Percentiles rank a stretch among this genome's conserved stretches.
Evolutionary conservation across 768 basidiomycete species (phyloP).

Genomic region (Lentinula aciculospora): DNA sequence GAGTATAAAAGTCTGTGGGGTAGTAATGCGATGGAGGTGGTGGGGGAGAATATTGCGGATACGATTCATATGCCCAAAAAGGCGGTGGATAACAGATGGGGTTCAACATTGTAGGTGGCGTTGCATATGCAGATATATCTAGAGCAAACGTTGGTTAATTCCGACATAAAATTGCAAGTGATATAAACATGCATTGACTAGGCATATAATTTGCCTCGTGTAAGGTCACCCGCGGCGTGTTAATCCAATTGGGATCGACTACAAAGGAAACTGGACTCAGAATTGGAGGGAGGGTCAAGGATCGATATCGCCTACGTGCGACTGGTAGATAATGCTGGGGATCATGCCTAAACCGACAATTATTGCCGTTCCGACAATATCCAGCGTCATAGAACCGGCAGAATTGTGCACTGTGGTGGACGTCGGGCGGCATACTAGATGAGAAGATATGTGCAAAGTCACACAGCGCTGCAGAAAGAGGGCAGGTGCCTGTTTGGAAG

Average conservation of each 20-base stretch:
- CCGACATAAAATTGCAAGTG: too few species aligned
- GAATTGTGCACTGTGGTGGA: conserved; percentile 14
- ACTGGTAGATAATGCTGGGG: conserved; percentile 6
- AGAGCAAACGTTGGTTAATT: background rate
- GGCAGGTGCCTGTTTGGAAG: conserved; percentile 37
- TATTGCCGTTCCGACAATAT: conserved; percentile 28
- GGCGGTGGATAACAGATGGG: background rate
- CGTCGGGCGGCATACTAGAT: conserved; percentile 14
- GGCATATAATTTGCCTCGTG: background rate
- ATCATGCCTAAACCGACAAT: conserved; percentile 33
- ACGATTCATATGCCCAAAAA: background rate
- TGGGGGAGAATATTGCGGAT: background rate
- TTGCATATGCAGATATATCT: background rate
- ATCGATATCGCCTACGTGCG: background rate
- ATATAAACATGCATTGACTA: background rate
- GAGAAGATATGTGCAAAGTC: conserved; percentile 39
- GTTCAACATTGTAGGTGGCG: background rate
- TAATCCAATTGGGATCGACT: background rate
- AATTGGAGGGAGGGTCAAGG: background rate
- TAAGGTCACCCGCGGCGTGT: background rate
- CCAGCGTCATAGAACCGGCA: conserved; percentile 33
- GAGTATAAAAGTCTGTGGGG: background rate
- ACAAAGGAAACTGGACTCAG: background rate
- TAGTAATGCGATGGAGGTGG: background rate
- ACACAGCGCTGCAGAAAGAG: conserved; percentile 38